A percentile compares a stretch with the other conserved stretches of the same genome.
phyloP scores from a whole-genome alignment of 179 eudicot species.

The Heliamphora pulchella region DNA sequence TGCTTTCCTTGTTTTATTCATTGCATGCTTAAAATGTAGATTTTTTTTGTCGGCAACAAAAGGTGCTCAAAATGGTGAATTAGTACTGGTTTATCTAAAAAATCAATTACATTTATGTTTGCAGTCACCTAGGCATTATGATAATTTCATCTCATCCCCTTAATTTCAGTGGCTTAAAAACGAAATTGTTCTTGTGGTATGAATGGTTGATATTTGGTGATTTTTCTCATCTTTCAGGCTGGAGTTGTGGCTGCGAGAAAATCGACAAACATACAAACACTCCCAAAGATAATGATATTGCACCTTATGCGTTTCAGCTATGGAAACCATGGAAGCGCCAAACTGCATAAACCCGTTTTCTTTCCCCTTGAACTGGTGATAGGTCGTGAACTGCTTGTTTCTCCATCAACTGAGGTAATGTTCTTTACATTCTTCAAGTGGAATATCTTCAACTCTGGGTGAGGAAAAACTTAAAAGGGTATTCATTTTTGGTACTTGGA shows the following conservation, averaged over 20 bases:
- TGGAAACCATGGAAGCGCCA: conserved; percentile 79
- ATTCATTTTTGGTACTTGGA: neutral
- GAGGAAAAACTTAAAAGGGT: neutral
- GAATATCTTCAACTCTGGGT: neutral
- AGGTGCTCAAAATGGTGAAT: neutral
- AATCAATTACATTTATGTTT: neutral
- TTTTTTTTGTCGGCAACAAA: neutral
- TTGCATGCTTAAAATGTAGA: neutral
- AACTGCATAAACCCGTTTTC: conserved; percentile 68
- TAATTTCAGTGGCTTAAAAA: neutral
- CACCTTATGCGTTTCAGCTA: conserved; percentile 91
- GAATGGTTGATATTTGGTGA: neutral
- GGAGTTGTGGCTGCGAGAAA: conserved; percentile 82
- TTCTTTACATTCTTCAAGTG: neutral
- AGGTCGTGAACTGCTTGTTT: conserved; percentile 67
- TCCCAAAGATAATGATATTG: conserved; percentile 79
- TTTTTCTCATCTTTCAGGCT: conserved; percentile 35
- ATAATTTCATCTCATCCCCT: neutral
- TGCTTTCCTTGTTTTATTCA: neutral
- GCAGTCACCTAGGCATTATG: neutral
- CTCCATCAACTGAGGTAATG: conserved; percentile 66
- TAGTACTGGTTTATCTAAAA: neutral
- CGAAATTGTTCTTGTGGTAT: neutral
- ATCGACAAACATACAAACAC: conserved; percentile 60
- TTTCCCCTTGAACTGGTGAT: conserved; percentile 72